Evolutionary conservation across 108 stramenopile species (phyloP), one percentile per base, ranked within the genome.

Genomic region (Cylindrotheca fusiformis): DNA sequence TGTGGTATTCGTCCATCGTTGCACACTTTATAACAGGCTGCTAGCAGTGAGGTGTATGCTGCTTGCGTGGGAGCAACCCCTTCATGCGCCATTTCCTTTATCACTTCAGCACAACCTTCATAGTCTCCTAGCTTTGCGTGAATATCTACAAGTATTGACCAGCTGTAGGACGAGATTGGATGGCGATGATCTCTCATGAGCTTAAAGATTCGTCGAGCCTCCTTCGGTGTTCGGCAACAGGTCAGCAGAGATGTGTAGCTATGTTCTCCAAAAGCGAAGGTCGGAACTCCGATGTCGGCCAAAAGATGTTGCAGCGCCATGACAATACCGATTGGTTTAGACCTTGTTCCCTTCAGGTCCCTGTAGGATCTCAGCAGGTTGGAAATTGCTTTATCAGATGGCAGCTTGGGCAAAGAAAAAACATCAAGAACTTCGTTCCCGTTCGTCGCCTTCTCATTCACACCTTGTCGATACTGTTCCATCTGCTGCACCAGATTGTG

Each of bases 101-200:
- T 29, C 4, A 87, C 85, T 6, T 36, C 27, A 28, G 72, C 81
- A 30, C 88, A 89, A 32, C 92, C 92, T 63, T 81, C 70, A 70
- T 72, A 88, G 51, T 93, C 92, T 32, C 87, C 88, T 27, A 69
- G 54, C 26, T 87, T 81, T 19, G 92, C 87, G 59, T 90, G 78
- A 6, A 88, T 78, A 71, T 93, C 92, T 3, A 87, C 85, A n/a
- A 93, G 62, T 32, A 90, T 86, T 28, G 85, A 77, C 86, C 87
- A 93, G 55, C 80, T 83, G 60, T 88, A 81, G 32, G 67, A 67
- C 29, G 85, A 82, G 6, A 82, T 66, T 5, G 74, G 58, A 65
- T 83, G 82, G 26, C 81, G 70, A 19, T 79, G 58, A 62, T 83
- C 65, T 32, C 58, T 60, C 75, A 89, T 84, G 57, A 93, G 52